Conservation (phyloP, 208 protist species). For the Naegleria gruberi region DNA sequence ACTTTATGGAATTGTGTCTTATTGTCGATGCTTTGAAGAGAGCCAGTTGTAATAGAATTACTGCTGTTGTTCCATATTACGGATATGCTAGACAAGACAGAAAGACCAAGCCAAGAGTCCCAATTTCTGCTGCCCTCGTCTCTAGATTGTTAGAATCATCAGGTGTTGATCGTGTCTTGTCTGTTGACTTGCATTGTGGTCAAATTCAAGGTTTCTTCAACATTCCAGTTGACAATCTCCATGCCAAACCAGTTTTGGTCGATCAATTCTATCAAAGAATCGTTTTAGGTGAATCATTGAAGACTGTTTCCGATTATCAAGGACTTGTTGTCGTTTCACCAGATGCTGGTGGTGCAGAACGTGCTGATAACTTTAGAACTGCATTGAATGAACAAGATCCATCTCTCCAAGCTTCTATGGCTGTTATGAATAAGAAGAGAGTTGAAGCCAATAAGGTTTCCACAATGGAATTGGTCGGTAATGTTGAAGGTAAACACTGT, state of each 20-base stretch:
- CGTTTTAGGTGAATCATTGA: not conserved
- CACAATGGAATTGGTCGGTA: conserved; percentile 82
- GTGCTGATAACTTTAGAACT: conserved; percentile 74
- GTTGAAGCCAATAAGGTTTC: conserved; percentile 62
- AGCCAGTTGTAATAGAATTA: conserved; percentile 70
- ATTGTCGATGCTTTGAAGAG: conserved; percentile 77
- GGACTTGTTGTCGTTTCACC: conserved; percentile 63
- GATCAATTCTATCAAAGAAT: conserved; percentile 20
- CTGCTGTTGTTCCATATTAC: conserved; percentile 87
- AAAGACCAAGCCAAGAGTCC: conserved; percentile 75
- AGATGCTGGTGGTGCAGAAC: conserved; percentile 83
- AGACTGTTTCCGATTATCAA: not conserved
- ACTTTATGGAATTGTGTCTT: conserved; percentile 88
- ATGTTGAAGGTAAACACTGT: conserved; percentile 75
- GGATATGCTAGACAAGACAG: conserved; percentile 82
- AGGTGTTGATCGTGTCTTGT: conserved; percentile 75
- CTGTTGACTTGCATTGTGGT: conserved; percentile 82
- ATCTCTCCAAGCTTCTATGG: conserved; percentile 68
- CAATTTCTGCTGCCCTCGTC: conserved; percentile 84
- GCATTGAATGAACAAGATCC: conserved; percentile 65
- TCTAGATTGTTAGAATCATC: conserved; percentile 76
- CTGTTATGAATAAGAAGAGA: conserved; percentile 85
- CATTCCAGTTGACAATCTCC: conserved; percentile 79
- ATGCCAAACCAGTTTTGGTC: conserved; percentile 37
- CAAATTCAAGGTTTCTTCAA: conserved; percentile 94